Evolutionary conservation across 164 flowering plant genomes (phyloP).

Genomic region (Piper betle): DNA sequence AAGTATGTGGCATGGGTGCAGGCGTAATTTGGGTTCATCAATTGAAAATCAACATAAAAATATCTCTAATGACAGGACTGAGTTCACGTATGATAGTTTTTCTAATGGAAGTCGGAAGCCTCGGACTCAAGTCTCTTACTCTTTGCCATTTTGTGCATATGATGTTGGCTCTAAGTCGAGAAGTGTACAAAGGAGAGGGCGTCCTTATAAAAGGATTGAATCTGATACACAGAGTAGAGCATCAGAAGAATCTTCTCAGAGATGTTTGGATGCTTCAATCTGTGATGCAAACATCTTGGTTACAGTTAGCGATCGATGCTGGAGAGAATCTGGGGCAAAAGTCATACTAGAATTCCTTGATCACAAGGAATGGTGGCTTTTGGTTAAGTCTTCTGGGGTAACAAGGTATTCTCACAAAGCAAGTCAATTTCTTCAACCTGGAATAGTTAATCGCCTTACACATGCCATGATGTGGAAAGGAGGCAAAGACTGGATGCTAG

Average conservation of each 20-base stretch:
- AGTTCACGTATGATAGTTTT: slow-evolving; percentile 27
- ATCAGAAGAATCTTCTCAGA: slow-evolving; percentile 30
- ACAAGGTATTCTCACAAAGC: slow-evolving; percentile 74
- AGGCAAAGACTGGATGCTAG: slow-evolving; percentile 93
- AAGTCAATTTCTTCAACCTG: slow-evolving; percentile 79
- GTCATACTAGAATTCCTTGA: slow-evolving; percentile 59
- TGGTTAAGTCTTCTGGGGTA: slow-evolving; percentile 52
- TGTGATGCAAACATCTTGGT: slow-evolving; percentile 78
- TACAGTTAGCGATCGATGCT: slow-evolving; percentile 60
- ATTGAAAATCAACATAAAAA: slow-evolving; percentile 31
- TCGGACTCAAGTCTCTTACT: slow-evolving; percentile 64
- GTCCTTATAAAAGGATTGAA: slow-evolving; percentile 46
- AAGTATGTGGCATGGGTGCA: slow-evolving; percentile 41
- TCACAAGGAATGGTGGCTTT: slow-evolving; percentile 78
- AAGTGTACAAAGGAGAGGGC: slow-evolving; percentile 30
- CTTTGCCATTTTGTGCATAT: slow-evolving; percentile 46
- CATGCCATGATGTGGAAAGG: slow-evolving; percentile 99
- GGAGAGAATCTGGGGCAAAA: slow-evolving; percentile 79
- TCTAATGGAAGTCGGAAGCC: slow-evolving; percentile 66
- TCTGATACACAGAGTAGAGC: slow-evolving; percentile 41
- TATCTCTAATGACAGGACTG: slow-evolving; percentile 46
- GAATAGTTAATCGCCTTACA: slow-evolving; percentile 74
- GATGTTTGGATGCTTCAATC: slow-evolving; percentile 34
- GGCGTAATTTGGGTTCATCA: slow-evolving; percentile 25
- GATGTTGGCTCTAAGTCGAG: slow-evolving; percentile 44